These are phyloP conservation scores for Aegilops sharonensis DNA, from an alignment of 176 grass and related monocot species.

Conservation along the genomic window DNA sequence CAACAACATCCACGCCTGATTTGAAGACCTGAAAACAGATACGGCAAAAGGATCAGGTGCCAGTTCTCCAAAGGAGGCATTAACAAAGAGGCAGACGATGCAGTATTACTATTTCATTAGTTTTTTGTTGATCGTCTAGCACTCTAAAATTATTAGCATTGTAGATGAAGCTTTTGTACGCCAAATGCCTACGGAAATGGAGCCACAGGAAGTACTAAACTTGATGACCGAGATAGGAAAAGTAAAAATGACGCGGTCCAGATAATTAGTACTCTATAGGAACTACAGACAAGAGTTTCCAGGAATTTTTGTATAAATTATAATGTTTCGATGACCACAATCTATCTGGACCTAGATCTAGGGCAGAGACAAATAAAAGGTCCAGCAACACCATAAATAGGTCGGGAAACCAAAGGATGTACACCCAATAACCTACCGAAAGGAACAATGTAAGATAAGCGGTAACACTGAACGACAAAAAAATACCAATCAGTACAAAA, in stretches of 20 bases:
- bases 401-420: neutral
- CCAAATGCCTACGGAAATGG: neutral
- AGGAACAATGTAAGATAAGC: neutral
- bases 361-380: slow-evolving; percentile 5
- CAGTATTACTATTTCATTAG: too few species aligned
- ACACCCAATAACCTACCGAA: neutral
- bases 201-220: neutral
- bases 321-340: neutral
- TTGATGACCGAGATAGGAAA: neutral
- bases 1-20: neutral
- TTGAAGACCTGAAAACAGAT: neutral
- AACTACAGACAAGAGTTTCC: neutral
- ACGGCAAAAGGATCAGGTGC: slow-evolving; percentile 1
- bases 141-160: too few species aligned
- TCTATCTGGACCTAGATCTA: neutral
- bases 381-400: slow-evolving; percentile 15
- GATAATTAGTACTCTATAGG: neutral
- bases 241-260: neutral
- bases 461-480: neutral
- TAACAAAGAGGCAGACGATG: slow-evolving; percentile 3
- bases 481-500: neutral
- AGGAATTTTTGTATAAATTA: neutral
- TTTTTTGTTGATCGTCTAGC: too few species aligned
- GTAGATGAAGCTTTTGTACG: too few species aligned
- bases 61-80: neutral